phyloP scores from a whole-genome alignment of 768 basidiomycete species.

The Mycena vulgaris region DNA sequence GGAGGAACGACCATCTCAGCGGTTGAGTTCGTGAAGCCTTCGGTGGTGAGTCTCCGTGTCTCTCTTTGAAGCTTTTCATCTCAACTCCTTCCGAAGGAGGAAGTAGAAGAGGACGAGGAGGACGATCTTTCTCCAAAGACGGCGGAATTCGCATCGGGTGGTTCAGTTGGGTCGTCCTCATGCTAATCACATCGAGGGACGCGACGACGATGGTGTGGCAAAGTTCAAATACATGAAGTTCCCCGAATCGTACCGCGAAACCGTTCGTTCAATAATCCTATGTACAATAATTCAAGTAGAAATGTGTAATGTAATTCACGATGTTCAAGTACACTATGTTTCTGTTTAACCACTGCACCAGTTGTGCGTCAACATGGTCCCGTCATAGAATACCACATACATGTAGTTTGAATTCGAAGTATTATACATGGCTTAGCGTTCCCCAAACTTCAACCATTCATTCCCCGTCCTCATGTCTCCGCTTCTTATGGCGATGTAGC shows the following conservation, averaged over 20 bases:
- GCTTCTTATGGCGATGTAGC: constrained; percentile 51
- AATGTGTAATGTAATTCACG: too few species aligned
- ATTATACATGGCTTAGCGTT: too few species aligned
- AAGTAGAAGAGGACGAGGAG: not conserved
- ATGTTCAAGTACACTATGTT: too few species aligned
- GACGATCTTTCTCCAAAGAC: not conserved
- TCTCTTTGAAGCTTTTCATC: not conserved
- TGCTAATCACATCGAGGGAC: not conserved
- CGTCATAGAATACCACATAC: too few species aligned
- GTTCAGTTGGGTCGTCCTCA: not conserved
- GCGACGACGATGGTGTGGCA: not conserved
- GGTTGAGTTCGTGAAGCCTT: constrained; percentile 30
- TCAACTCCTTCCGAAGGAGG: not conserved
- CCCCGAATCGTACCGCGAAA: too few species aligned
- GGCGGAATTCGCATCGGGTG: not conserved
- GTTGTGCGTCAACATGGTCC: too few species aligned
- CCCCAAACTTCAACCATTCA: not conserved
- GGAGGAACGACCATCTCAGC: not conserved
- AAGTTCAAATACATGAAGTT: too few species aligned
- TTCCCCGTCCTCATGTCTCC: constrained; percentile 26
- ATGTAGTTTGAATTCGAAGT: not conserved
- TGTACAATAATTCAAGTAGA: too few species aligned
- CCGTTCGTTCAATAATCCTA: too few species aligned
- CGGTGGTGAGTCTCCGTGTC: not conserved
- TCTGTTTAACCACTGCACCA: too few species aligned